Percentiles rank a stretch among this genome's conserved stretches.
phyloP scores from a whole-genome alignment of 2,329 filamentous ascomycete genomes.

The Verticillium zaregamsianum region DNA sequence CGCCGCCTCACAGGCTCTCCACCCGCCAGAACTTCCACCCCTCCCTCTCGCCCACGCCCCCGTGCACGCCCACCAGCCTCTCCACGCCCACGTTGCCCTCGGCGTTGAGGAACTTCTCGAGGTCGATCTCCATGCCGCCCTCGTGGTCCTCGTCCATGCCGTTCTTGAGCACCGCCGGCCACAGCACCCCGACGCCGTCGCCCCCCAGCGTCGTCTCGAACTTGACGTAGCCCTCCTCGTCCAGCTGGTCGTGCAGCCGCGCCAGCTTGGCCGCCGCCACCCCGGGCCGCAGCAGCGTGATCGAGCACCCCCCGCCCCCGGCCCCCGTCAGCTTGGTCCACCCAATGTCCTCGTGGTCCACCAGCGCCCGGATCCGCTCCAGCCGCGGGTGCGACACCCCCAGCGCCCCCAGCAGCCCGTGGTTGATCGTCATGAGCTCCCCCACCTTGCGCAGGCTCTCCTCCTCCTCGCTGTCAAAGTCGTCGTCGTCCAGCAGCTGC shows the following conservation, averaged over 20 bases:
- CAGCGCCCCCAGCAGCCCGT: conserved; percentile 83
- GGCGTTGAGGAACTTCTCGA: conserved; percentile 77
- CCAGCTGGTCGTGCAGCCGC: conserved; percentile 61
- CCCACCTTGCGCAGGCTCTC: conserved; percentile 70
- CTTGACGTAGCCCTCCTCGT: conserved; percentile 70
- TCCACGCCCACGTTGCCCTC: conserved; percentile 81
- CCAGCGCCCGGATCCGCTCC: conserved; percentile 85
- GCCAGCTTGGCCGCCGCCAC: conserved; percentile 51
- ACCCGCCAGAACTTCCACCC: conserved; percentile 87
- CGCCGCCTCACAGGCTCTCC: conserved; percentile 34
- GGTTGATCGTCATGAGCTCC: conserved; percentile 88
- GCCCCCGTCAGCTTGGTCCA: conserved; percentile 98
- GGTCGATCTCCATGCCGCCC: conserved; percentile 87
- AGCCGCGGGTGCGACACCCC: conserved; percentile 93
- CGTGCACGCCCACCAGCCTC: conserved; percentile 75
- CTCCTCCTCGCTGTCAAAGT: conserved; percentile 63
- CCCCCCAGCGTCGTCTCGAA: conserved; percentile 90
- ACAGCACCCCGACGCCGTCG: conserved; percentile 89
- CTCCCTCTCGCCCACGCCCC: conserved; percentile 63
- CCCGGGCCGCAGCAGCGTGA: conserved; percentile 76
- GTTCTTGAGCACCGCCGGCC: conserved; percentile 86
- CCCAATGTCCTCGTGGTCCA: conserved; percentile 83
- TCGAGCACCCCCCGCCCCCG: conserved; percentile 92
- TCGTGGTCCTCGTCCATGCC: conserved; percentile 72
- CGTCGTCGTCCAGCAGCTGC: conserved; percentile 50